Conservation (phyloP, 2,329 filamentous ascomycete species). For the Coniochaeta sp. region DNA sequence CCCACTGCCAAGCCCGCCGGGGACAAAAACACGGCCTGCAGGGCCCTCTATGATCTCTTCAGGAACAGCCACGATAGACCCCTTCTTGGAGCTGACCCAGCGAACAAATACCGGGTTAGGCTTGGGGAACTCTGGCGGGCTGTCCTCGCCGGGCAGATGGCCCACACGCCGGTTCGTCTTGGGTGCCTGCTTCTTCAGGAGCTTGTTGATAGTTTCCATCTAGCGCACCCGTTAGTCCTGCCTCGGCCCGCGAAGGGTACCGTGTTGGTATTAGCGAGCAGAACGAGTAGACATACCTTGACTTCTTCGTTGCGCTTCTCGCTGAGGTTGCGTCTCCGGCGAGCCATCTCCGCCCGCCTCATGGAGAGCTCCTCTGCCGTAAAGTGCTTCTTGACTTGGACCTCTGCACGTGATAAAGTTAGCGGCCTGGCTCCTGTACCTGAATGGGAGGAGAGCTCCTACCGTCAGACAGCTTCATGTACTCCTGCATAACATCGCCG, state of each 20-base stretch:
- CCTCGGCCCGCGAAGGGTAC: neutral
- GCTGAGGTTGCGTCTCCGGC: slow-evolving; percentile 53
- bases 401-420: slow-evolving; percentile 35
- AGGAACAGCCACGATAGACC: slow-evolving; percentile 57
- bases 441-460: slow-evolving; percentile 15
- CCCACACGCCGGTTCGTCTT: slow-evolving; percentile 56
- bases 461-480: slow-evolving; percentile 56
- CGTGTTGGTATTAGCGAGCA: neutral
- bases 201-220: slow-evolving; percentile 89
- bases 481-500: slow-evolving; percentile 46
- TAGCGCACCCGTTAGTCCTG: slow-evolving; percentile 23
- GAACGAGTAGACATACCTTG: slow-evolving; percentile 35
- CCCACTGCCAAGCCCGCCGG: slow-evolving; percentile 22
- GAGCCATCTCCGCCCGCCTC: slow-evolving; percentile 55
- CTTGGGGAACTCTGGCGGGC: slow-evolving; percentile 39
- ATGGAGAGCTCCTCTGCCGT: slow-evolving; percentile 56
- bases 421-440: slow-evolving; percentile 3
- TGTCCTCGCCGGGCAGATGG: slow-evolving; percentile 37
- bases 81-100: slow-evolving; percentile 62
- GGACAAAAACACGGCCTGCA: slow-evolving; percentile 49
- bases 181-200: slow-evolving; percentile 77
- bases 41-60: slow-evolving; percentile 61
- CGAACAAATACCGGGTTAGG: slow-evolving; percentile 58
- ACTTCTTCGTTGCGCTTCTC: slow-evolving; percentile 59
- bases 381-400: slow-evolving; percentile 56